A percentile compares a stretch with the other conserved stretches of the same genome.
Evolutionary conservation across 225 moss, liverwort and hornwort genomes (phyloP).

Genomic region (Pseudisothecium myosuroides): DNA sequence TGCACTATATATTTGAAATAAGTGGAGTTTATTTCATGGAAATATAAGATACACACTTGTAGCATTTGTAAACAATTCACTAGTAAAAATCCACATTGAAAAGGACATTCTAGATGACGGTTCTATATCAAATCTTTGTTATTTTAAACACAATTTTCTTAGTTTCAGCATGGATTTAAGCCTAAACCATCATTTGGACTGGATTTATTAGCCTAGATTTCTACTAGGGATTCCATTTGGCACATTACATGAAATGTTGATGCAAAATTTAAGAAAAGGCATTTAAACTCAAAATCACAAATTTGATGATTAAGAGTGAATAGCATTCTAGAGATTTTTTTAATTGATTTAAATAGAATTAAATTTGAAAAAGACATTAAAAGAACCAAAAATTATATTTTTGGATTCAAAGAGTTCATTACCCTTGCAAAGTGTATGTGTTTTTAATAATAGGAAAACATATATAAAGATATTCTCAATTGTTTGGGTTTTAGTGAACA

Average conservation of each 20-base stretch:
- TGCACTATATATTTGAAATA: not conserved
- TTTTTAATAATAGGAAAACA: not conserved
- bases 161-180: too few species aligned
- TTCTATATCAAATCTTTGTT: too few species aligned
- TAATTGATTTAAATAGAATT: not conserved
- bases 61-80: not conserved
- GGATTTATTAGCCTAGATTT: too few species aligned
- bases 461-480: not conserved
- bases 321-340: rapidly evolving
- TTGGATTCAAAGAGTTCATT: not conserved
- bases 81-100: too few species aligned
- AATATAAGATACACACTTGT: not conserved
- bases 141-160: too few species aligned
- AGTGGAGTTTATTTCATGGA: not conserved
- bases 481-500: not conserved
- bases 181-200: too few species aligned
- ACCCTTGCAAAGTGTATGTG: not conserved
- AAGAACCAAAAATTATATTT: not conserved
- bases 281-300: not conserved
- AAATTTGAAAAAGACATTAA: too few species aligned
- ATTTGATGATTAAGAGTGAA: not conserved
- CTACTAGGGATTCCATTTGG: too few species aligned
- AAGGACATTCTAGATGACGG: too few species aligned
- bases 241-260: not conserved
- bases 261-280: not conserved